A percentile compares a stretch with the other conserved stretches of the same genome.
Evolutionary conservation across 2,329 filamentous ascomycete species (phyloP).

Genomic region (Xylaria sp.): DNA sequence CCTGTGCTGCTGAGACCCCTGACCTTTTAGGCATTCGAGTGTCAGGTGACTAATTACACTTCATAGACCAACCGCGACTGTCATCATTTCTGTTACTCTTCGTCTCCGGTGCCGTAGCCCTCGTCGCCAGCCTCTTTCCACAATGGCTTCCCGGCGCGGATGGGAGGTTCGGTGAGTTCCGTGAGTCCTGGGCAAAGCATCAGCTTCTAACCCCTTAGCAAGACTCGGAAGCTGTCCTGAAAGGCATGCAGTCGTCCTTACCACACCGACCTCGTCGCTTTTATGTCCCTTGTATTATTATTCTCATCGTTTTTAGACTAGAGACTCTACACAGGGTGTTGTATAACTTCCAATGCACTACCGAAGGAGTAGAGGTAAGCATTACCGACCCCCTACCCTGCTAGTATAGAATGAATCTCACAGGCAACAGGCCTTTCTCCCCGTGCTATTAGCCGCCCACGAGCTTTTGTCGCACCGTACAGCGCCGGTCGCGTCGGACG

Average conservation of each 20-base stretch:
- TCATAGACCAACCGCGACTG: slow-evolving; percentile 50
- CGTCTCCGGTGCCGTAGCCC: slow-evolving; percentile 47
- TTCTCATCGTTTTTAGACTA: slow-evolving; percentile 50
- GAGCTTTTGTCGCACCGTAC: slow-evolving; percentile 46
- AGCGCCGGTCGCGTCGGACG: slow-evolving; percentile 43
- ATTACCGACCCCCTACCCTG: neutral
- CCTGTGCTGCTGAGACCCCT: neutral
- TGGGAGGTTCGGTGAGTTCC: slow-evolving; percentile 47
- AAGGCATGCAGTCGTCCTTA: slow-evolving; percentile 40
- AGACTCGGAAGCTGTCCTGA: slow-evolving; percentile 39
- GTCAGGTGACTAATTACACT: slow-evolving; percentile 14
- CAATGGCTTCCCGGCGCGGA: slow-evolving; percentile 51
- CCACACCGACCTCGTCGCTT: slow-evolving; percentile 52
- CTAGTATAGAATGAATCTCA: neutral
- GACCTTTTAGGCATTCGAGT: neutral
- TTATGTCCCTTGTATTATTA: slow-evolving; percentile 48
- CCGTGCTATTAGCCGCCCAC: slow-evolving; percentile 47
- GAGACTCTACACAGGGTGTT: slow-evolving; percentile 52
- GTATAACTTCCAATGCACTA: slow-evolving; percentile 53
- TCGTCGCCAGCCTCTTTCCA: slow-evolving; percentile 45
- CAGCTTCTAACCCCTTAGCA: slow-evolving; percentile 3
- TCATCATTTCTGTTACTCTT: slow-evolving; percentile 52
- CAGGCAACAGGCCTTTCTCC: slow-evolving; percentile 48
- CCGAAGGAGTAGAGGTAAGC: slow-evolving; percentile 52
- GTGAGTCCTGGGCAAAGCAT: neutral